Evolutionary conservation across 2,329 filamentous ascomycete genomes (phyloP).

Genomic region (Pseudocercospora cruenta): DNA sequence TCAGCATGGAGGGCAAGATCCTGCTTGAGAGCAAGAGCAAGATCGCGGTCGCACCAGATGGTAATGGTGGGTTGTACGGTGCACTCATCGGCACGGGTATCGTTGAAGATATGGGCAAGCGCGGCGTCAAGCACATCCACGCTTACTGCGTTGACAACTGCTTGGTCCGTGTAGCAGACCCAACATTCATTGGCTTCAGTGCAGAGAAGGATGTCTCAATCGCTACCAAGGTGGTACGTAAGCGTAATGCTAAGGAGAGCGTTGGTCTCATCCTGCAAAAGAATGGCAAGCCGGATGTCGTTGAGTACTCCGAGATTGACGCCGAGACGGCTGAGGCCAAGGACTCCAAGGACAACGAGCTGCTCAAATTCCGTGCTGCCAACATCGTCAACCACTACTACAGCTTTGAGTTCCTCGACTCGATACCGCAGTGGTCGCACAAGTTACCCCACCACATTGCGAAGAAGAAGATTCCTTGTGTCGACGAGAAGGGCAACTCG

Average conservation of each 20-base stretch:
- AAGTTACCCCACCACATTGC: constrained; percentile 93
- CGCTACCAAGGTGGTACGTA: constrained; percentile 98
- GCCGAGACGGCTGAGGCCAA: constrained; percentile 64
- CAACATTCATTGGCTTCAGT: constrained; percentile 91
- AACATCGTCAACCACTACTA: constrained; percentile 99
- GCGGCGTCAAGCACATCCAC: constrained; percentile 92
- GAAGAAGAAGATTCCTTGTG: constrained; percentile 94
- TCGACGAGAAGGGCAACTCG: constrained; percentile 73
- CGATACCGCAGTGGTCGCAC: constrained; percentile 82
- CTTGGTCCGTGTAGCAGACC: constrained; percentile 97
- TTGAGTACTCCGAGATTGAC: constrained; percentile 98
- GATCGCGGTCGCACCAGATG: constrained; percentile 92
- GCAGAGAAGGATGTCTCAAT: constrained; percentile 89
- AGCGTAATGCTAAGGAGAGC: constrained; percentile 93
- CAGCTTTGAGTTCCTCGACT: constrained; percentile 88
- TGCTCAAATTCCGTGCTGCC: constrained; percentile 94
- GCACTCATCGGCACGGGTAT: constrained; percentile 80
- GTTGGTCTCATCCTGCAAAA: constrained; percentile 93
- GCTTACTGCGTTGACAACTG: constrained; percentile 99
- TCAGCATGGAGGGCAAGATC: constrained; percentile 97
- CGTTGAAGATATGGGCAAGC: constrained; percentile 82
- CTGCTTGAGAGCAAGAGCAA: constrained; percentile 86
- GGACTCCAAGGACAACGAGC: constrained; percentile 75
- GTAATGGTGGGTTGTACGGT: constrained; percentile 95
- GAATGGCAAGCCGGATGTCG: constrained; percentile 94